phyloP scores from a whole-genome alignment of 768 basidiomycete species.

The Pulveroboletus sp. region DNA sequence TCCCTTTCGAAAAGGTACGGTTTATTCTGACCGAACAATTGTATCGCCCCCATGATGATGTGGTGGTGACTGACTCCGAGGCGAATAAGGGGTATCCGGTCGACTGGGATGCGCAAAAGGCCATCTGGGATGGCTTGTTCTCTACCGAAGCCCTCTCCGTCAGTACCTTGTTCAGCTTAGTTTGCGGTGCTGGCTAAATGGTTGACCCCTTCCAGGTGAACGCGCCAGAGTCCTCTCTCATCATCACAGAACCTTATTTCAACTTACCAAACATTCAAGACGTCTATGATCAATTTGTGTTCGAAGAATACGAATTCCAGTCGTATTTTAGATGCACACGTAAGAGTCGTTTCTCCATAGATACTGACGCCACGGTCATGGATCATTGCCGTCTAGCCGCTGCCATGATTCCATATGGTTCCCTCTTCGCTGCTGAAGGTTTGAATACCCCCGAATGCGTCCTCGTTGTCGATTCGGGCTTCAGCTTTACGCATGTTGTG shows the following conservation, averaged over 20 bases:
- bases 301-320: constrained; percentile 93
- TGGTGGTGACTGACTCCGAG: constrained; percentile 12
- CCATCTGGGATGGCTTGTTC: constrained; percentile 90
- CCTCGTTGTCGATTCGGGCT: constrained; percentile 84
- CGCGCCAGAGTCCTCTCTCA: constrained; percentile 64
- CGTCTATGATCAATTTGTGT: constrained; percentile 91
- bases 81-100: constrained; percentile 76
- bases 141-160: constrained; percentile 67
- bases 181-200: constrained; percentile 9
- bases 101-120: constrained; percentile 95
- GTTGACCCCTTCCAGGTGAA: constrained; percentile 53
- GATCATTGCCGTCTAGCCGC: constrained; percentile 53
- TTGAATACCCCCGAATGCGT: constrained; percentile 68
- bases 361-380: constrained; percentile 20
- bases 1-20: constrained; percentile 83
- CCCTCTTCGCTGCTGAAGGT: constrained; percentile 53
- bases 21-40: neutral
- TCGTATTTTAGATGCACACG: constrained; percentile 80
- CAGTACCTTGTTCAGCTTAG: constrained; percentile 16
- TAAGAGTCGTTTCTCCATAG: constrained; percentile 39
- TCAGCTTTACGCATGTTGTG: constrained; percentile 91
- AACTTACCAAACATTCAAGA: constrained; percentile 91
- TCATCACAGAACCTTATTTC: constrained; percentile 93
- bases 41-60: neutral
- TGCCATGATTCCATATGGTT: constrained; percentile 69